phyloP scores from a whole-genome alignment of 2,329 filamentous ascomycete species.

The Trichoderma breve region DNA sequence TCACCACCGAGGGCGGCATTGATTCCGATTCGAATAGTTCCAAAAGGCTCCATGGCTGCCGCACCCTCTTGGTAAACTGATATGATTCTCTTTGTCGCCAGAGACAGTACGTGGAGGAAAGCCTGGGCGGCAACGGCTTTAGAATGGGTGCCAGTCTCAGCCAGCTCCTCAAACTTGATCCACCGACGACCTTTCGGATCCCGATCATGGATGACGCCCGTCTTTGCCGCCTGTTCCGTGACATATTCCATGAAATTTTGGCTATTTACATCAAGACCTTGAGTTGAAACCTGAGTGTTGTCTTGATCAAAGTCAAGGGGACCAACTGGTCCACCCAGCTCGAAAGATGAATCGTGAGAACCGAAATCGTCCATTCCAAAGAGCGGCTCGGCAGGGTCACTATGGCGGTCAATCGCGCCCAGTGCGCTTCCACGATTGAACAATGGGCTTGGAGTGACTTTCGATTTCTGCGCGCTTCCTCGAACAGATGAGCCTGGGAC shows the following conservation, averaged over 20 bases:
- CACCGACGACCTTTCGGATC: slow-evolving; percentile 39
- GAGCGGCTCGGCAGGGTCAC: slow-evolving; percentile 39
- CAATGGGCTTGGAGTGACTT: slow-evolving; percentile 37
- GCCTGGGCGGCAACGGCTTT: slow-evolving; percentile 69
- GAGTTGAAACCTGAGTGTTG: slow-evolving; percentile 34
- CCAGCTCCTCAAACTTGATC: slow-evolving; percentile 67
- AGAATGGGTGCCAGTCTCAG: slow-evolving; percentile 55
- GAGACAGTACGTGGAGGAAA: slow-evolving; percentile 69
- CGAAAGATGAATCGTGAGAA: slow-evolving; percentile 35
- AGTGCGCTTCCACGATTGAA: slow-evolving; percentile 38
- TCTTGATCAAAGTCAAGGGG: slow-evolving; percentile 25
- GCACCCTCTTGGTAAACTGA: slow-evolving; percentile 58
- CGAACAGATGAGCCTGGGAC: slow-evolving; percentile 48
- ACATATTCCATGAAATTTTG: slow-evolving; percentile 47
- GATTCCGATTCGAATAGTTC: slow-evolving; percentile 47
- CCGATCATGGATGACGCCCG: slow-evolving; percentile 33
- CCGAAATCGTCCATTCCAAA: slow-evolving; percentile 36
- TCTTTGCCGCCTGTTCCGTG: slow-evolving; percentile 36
- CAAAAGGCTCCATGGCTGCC: slow-evolving; percentile 41
- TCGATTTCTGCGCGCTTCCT: slow-evolving; percentile 38
- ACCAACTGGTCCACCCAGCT: slow-evolving; percentile 25
- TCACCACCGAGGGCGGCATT: slow-evolving; percentile 23
- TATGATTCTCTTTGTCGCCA: slow-evolving; percentile 66
- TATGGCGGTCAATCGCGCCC: slow-evolving; percentile 47
- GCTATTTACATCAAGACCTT: slow-evolving; percentile 45